Percentiles rank a stretch among this genome's conserved stretches.
These are phyloP conservation scores for Aspergillus calidoustus DNA, from an alignment of 2,329 filamentous ascomycete genomes.

Conservation along the genomic window DNA sequence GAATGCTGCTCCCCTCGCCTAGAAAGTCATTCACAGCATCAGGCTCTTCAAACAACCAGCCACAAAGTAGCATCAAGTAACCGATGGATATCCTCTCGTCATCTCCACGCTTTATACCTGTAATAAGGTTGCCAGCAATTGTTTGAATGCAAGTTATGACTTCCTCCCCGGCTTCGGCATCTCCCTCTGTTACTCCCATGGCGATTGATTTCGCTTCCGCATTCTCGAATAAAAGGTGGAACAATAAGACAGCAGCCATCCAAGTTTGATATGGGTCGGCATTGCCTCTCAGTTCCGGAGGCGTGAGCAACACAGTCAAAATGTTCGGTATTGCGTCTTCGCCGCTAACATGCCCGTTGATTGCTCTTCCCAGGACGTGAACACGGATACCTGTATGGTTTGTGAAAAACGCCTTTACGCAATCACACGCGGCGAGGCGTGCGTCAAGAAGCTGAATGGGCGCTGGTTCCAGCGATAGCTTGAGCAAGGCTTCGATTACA, in stretches of 20 bases:
- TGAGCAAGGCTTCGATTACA: constrained; percentile 90
- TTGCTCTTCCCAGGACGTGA: constrained; percentile 86
- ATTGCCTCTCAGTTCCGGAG: constrained; percentile 63
- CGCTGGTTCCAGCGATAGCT: constrained; percentile 74
- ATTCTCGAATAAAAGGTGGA: constrained; percentile 84
- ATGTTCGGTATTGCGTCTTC: constrained; percentile 87
- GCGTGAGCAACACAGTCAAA: constrained; percentile 76
- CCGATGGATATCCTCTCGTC: constrained; percentile 81
- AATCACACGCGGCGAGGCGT: constrained; percentile 83
- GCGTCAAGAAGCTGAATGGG: constrained; percentile 74
- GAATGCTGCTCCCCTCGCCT: constrained; percentile 88
- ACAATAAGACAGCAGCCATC: constrained; percentile 85
- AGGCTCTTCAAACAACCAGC: constrained; percentile 91
- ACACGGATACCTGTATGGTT: constrained; percentile 78
- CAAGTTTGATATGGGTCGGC: constrained; percentile 85
- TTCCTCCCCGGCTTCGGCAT: constrained; percentile 87
- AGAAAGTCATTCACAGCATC: constrained; percentile 92
- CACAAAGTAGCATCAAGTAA: constrained; percentile 85
- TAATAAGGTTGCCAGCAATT: constrained; percentile 82
- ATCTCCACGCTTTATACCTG: constrained; percentile 73
- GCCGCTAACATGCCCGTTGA: constrained; percentile 79
- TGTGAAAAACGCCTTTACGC: constrained; percentile 89
- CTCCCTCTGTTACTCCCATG: constrained; percentile 84
- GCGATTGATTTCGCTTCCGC: constrained; percentile 76
- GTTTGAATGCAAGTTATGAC: constrained; percentile 93